phyloP scores from a whole-genome alignment of 768 basidiomycete species.

The Kondoa malvinella region DNA sequence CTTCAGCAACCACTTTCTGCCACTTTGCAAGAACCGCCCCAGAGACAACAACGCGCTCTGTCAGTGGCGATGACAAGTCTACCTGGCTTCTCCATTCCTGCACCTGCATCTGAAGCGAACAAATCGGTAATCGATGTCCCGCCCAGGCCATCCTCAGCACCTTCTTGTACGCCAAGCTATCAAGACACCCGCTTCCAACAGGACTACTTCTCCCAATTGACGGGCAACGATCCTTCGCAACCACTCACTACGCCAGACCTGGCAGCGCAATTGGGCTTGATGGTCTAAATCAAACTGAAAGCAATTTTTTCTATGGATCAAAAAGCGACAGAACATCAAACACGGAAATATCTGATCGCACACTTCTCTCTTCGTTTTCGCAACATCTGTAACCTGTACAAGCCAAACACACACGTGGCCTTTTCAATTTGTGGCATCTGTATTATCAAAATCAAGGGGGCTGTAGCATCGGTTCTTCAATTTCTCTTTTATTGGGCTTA shows the following conservation, averaged over 20 bases:
- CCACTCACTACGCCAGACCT: not conserved
- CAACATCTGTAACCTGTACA: too few relatives aligned
- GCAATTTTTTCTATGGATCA: not conserved
- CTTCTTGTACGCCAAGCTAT: not conserved
- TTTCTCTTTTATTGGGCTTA: too few relatives aligned
- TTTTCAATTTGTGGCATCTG: too few relatives aligned
- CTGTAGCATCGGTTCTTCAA: too few relatives aligned
- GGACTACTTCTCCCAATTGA: not conserved
- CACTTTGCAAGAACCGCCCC: not conserved
- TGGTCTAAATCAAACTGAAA: not conserved
- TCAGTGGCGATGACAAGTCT: not conserved
- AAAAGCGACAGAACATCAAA: not conserved
- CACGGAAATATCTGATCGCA: not conserved
- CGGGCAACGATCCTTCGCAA: not conserved
- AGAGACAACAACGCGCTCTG: not conserved
- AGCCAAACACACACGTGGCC: too few relatives aligned
- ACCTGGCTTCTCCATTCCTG: not conserved
- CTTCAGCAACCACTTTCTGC: too few relatives aligned
- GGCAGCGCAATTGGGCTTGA: not conserved
- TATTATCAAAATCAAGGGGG: too few relatives aligned
- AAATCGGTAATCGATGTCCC: not conserved
- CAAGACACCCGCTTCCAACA: not conserved
- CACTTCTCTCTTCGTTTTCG: too few relatives aligned
- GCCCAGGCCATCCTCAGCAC: not conserved
- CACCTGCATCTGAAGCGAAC: not conserved